These are phyloP conservation scores for Sporothrix mexicana DNA, from an alignment of 2,329 filamentous ascomycete species.

Conservation along the genomic window DNA sequence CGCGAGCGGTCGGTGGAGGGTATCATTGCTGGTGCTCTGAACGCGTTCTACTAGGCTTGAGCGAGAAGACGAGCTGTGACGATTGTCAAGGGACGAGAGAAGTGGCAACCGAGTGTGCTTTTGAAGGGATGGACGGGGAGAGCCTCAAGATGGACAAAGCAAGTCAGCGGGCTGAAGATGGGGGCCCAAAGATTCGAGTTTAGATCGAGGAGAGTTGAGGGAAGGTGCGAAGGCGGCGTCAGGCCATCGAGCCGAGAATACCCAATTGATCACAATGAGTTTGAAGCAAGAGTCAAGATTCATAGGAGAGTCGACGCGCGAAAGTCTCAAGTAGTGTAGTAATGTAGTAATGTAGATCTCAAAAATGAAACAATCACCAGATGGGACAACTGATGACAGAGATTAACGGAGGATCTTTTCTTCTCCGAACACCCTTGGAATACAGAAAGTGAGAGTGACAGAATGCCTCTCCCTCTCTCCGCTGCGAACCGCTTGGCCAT, in stretches of 20 bases:
- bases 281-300: too few species aligned
- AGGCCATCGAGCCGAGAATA: too few species aligned
- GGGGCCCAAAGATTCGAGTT: too few species aligned
- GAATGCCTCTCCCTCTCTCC: constrained; percentile 19
- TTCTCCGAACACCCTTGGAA: constrained; percentile 51
- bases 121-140: neutral
- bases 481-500: constrained; percentile 23
- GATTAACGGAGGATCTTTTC: constrained; percentile 64
- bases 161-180: too few species aligned
- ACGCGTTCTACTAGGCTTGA: neutral
- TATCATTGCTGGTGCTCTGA: constrained; percentile 26
- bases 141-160: too few species aligned
- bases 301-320: too few species aligned
- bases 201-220: too few species aligned
- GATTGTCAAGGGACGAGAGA: too few species aligned
- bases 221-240: too few species aligned
- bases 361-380: constrained; percentile 62
- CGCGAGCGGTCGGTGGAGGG: constrained; percentile 29
- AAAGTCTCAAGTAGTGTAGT: too few species aligned
- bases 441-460: constrained; percentile 28
- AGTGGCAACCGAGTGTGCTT: neutral
- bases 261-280: too few species aligned
- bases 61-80: neutral
- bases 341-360: constrained; percentile 61
- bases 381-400: constrained; percentile 55